Evolutionary conservation across 2,329 filamentous ascomycete species (phyloP).

Genomic region (Monilinia fructicola): DNA sequence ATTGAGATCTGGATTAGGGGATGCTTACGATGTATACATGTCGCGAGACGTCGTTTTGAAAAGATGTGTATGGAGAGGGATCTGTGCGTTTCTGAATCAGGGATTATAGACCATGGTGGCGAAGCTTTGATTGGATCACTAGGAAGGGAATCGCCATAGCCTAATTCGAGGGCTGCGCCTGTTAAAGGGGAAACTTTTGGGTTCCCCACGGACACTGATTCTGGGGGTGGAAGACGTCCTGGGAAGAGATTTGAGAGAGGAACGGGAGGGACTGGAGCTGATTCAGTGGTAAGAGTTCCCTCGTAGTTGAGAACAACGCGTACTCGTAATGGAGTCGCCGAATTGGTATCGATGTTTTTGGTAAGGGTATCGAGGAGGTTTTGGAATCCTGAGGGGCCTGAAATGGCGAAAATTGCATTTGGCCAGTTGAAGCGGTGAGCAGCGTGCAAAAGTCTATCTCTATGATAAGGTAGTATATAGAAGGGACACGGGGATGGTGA

Average conservation of each 20-base stretch:
- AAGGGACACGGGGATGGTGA: conserved; percentile 54
- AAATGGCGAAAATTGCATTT: conserved; percentile 46
- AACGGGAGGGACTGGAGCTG: conserved; percentile 42
- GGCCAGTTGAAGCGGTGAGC: conserved; percentile 58
- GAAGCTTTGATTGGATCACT: conserved; percentile 33
- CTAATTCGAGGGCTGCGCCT: conserved; percentile 35
- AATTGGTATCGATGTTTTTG: conserved; percentile 34
- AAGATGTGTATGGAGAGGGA: conserved; percentile 66
- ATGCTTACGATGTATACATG: conserved; percentile 54
- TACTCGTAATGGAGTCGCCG: conserved; percentile 48
- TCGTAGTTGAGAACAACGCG: conserved; percentile 54
- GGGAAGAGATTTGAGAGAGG: conserved; percentile 59
- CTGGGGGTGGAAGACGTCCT: conserved; percentile 50
- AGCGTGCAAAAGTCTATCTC: conserved; percentile 71
- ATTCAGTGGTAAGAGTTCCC: conserved; percentile 49
- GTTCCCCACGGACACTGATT: conserved; percentile 21
- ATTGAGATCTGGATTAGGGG: too few species aligned
- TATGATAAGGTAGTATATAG: conserved; percentile 79
- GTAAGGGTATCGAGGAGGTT: conserved; percentile 46
- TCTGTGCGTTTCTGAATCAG: conserved; percentile 45
- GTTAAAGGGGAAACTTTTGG: conserved; percentile 36
- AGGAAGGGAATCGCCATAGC: conserved; percentile 29
- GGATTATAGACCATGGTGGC: conserved; percentile 20
- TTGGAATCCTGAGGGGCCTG: conserved; percentile 49
- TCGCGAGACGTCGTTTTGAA: conserved; percentile 80